These are phyloP conservation scores for Cornus suecica DNA, from an alignment of 148 eudicot species.

Conservation along the genomic window DNA sequence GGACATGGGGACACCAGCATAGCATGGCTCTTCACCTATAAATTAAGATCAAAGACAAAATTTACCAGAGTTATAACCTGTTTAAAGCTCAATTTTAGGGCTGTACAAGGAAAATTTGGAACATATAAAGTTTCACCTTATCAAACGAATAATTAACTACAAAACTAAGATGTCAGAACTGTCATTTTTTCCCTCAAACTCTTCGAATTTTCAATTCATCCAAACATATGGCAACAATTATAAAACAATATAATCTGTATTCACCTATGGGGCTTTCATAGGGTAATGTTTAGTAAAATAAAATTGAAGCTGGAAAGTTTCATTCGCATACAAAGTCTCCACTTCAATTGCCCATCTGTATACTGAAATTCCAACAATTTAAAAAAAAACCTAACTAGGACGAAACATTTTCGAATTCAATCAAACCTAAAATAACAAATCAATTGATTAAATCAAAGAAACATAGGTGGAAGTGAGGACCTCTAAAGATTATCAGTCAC, in stretches of 20 bases:
- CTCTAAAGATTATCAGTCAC: conserved; percentile 64
- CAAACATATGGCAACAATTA: background rate
- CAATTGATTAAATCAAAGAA: too few species aligned
- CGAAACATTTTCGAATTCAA: background rate
- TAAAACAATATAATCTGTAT: background rate
- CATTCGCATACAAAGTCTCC: conserved; percentile 52
- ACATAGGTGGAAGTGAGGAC: conserved; percentile 9
- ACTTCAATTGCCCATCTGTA: conserved; percentile 70
- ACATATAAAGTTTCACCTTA: too few species aligned
- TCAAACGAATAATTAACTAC: too few species aligned
- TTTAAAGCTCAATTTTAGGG: too few species aligned
- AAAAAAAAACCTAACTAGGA: background rate
- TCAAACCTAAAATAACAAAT: background rate
- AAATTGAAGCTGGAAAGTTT: conserved; percentile 60
- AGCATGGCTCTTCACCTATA: conserved; percentile 76
- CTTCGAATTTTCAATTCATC: background rate
- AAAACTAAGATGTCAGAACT: too few species aligned
- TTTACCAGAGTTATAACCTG: background rate
- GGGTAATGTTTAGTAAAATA: conserved; percentile 78
- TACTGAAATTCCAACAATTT: background rate
- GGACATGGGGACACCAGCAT: conserved; percentile 89
- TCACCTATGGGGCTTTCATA: conserved; percentile 78
- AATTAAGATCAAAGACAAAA: conserved; percentile 11
- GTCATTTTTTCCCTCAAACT: too few species aligned
- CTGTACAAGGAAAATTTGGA: too few species aligned